Evolutionary conservation across 352 stramenopile species (phyloP), one percentile per base, ranked within the genome.

Genomic region (Phytopythium boreale): DNA sequence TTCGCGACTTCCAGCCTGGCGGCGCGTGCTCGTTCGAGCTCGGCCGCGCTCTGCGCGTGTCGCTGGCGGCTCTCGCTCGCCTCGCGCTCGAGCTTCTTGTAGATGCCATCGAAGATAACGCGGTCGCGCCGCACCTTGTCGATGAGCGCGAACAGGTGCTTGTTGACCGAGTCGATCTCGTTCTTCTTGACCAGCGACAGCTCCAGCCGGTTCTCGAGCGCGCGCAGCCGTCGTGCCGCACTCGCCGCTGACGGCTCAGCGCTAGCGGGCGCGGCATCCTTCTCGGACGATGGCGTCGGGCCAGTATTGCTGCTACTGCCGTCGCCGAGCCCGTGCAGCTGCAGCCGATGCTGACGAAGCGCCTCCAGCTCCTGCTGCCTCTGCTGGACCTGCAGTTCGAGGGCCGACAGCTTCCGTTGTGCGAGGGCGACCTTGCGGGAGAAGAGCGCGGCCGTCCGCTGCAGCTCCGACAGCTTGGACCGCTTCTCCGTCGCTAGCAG

Each of bases 1-100:
- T 67, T 59, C 17, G 63, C 70, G 27, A 93, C 69, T 0, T 69
- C 68, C 9, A 81, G 69, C 2, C 84, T 86, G 56, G 75, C 79
- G 12, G 86, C 62, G 0, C 72, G 76, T 7, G 66, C 78, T 31
- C 73, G 73, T 55, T 69, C 56, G 24, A 92, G 66, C 31, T 91
- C 85, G 15, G 68, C 61, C 11, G 66, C 64, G 7, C 67, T 75
- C 39, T 78, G 71, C n/a, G 88, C 74, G 51, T 89, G 76, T 0
- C 83, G 77, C 8, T 70, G 34, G 8, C 76, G 79, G 43, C 59
- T 87, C 17, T 84, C 82, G 51, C 71, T 82, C 47, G 77, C 74
- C 66, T 95, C 84, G 8, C 80, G 76, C 69, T 93, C 87, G 22
- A 95, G 73, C 46, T 95, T 93, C 68, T 92, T 93, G 75, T 95